Evolutionary conservation across 257 asterid species (phyloP), one percentile per base, ranked within the genome.

Genomic region (Plantago ovata): DNA sequence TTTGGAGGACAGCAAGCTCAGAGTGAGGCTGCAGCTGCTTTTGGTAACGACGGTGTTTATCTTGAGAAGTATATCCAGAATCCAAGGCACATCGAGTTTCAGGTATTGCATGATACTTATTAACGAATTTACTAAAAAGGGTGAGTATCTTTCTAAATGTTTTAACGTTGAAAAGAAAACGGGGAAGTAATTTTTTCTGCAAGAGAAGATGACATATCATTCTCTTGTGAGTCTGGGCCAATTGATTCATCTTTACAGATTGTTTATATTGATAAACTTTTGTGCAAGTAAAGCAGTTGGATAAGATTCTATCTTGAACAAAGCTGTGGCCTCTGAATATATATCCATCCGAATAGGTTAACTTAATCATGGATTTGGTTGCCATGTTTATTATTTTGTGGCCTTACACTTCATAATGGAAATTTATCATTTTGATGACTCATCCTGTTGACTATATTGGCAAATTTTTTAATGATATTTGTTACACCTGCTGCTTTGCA

Each of bases 11-110:
- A 81, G 87, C 84, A 78, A 81, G 87, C 87, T 12, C 84, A 93
- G 77, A 84, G 81, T 68, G 98, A 93, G 77, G 98, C 98, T 69
- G 98, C 91, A 43, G 98, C 97, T 75, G 97, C 98, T 61, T 93
- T 93, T 79, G 98, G 98, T 76, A 93, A 93, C 71, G 98, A 93
- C 43, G 98, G 98, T 49, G 94, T 86, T 69, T 93, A 93, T 82
- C 84, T 93, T 65, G 98, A 93, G 81, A 93, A 93, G 77, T 93
- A 77, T 69, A 66, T 93, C 68, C 87, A 80, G 71, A 93, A 93
- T 66, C 98, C 98, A 58, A 89, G 98, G 79, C 98, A 92, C 62
- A 92, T 92, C 68, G 98, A 92, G 58, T 81, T 81, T 67, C 87
- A 81, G 84, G 87, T 81, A 72, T 56, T 64, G 22, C 65, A 53